phyloP scores from a whole-genome alignment of 208 protist genomes.

The Leishmania amazonensis region DNA sequence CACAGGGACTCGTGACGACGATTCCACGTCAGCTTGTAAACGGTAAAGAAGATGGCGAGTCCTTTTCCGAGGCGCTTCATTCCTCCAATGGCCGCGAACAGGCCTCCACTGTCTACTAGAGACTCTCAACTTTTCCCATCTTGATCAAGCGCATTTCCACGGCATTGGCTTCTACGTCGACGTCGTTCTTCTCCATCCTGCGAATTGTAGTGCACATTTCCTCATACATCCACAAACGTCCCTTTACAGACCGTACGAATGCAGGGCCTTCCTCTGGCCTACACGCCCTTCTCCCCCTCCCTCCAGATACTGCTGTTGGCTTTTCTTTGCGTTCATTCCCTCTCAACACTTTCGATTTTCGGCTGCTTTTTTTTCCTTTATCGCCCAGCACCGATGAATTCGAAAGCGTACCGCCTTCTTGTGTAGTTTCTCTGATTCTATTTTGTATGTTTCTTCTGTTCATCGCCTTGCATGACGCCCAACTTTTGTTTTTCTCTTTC shows the following conservation, averaged over 20 bases:
- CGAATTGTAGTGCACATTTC: neutral
- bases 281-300: too few species aligned
- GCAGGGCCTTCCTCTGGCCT: neutral
- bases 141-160: neutral
- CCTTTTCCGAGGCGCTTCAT: conserved; percentile 9
- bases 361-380: conserved; percentile 7
- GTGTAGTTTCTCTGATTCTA: too few species aligned
- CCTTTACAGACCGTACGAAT: neutral
- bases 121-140: neutral
- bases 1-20: conserved; percentile 36
- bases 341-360: neutral
- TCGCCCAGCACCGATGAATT: neutral
- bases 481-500: conserved; percentile 3
- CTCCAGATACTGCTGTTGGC: neutral
- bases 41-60: conserved; percentile 10
- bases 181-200: neutral
- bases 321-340: conserved; percentile 24
- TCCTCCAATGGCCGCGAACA: conserved; percentile 1
- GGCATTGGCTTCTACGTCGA: neutral
- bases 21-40: conserved; percentile 31
- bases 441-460: neutral
- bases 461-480: neutral
- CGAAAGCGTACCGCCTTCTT: neutral
- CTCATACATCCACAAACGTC: neutral
- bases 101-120: conserved; percentile 7